Evolutionary conservation across 202 grass and related monocot species (phyloP), one percentile per base, ranked within the genome.

Genomic region (Panicum virgatum): DNA sequence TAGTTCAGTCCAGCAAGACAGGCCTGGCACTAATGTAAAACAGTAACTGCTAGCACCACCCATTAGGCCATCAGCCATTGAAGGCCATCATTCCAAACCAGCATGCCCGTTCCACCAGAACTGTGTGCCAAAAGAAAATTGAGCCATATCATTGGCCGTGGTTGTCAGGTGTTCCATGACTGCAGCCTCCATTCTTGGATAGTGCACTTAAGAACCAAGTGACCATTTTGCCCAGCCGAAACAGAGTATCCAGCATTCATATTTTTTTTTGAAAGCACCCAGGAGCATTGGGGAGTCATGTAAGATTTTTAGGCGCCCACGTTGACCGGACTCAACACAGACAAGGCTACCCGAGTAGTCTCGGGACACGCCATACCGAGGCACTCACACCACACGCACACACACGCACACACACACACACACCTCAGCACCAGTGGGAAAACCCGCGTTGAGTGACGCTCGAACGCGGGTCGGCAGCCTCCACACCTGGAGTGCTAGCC

Each of bases 31-130:
- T 32, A 67, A 58, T 76, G 42, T 69, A 82, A 76, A 44, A 70
- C 18, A 71, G 61, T 60, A 73, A 48, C 52, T 75, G 19, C 29
- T 81, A 48, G 71, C 70, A 86, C 16, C 53, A 73, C 27, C 30
- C 18, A 71, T 69, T 23, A 51, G 79, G 12, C 64, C 18, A 71
- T 69, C 32, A 51, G 79, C n/a, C 64, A 69, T n/a, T 47, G 52
- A 66, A 79, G 64, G 67, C 70, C 69, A 69, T 63, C 80, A 70
- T 70, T 88, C 64, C 36, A 27, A 69, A 80, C 43, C 44, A 63
- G 75, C 70, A 75, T 70, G 69, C 42, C 68, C 43, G 30, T 89
- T 73, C 62, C 42, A 72, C 52, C 15, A 12, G 29, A 82, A 78
- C 73, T 73, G 40, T n/a, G 37, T 62, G 73, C 61, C 59, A 10